Percentiles rank a stretch among this genome's conserved stretches.
These are phyloP conservation scores for Citrus trifoliata DNA, from an alignment of 345 rosid species.

Conservation along the genomic window DNA sequence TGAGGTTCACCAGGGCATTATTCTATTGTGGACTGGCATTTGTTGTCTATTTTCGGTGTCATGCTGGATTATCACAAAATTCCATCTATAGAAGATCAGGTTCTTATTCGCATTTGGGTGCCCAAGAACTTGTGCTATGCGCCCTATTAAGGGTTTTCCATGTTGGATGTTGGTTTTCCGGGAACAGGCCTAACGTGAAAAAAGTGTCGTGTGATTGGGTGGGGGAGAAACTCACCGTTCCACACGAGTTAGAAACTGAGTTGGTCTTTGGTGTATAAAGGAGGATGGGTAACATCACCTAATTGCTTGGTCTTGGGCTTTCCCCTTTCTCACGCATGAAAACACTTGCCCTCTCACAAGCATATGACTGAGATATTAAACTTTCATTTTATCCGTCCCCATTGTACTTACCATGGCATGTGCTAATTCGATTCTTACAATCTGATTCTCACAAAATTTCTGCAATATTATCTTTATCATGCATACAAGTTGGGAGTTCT, in stretches of 20 bases:
- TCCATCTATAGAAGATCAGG: background rate
- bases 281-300: background rate
- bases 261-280: background rate
- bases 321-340: background rate
- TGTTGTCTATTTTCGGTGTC: background rate
- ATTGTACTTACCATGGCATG: background rate
- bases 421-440: background rate
- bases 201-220: no score
- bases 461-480: background rate
- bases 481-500: background rate
- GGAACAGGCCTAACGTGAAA: background rate
- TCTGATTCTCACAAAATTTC: background rate
- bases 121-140: background rate
- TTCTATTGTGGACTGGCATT: background rate
- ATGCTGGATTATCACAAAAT: background rate
- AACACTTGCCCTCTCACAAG: background rate
- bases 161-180: background rate
- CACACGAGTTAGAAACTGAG: background rate
- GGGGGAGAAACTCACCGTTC: no score
- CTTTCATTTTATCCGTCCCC: background rate
- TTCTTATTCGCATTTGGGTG: background rate
- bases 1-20: background rate
- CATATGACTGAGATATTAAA: background rate
- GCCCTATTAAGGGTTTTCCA: background rate
- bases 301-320: background rate